Base-by-base conservation (phyloP, 768 basidiomycete species). In the Myochromella boudieri region DNA sequence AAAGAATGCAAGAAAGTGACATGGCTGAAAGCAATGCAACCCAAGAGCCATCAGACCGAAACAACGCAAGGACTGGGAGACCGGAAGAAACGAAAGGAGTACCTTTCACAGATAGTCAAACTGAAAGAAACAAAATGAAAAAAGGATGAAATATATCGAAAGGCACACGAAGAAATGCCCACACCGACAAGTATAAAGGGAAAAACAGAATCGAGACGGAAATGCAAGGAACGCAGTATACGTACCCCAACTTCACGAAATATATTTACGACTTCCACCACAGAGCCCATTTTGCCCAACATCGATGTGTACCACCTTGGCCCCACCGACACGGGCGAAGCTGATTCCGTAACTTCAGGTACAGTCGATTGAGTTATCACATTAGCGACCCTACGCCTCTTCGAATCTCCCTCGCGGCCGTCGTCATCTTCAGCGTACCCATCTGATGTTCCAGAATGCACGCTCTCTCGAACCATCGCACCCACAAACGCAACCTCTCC, bases 231-330 rank as follows among this genome's bases (percentile, higher is more conserved):
- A n/a, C n/a, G n/a, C n/a, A n/a, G n/a, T n/a, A n/a, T n/a, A 37
- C 66, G 41, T 25, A 74, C 77, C 4, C 54, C 46, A 40, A 57
- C 59, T 11, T 63, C 54, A 27, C 74, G 74, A 17, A 97, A 66
- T 1, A 74, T 61, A 1, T 68, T 68, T 0, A 92, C 78, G 6
- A 97, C 65, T 3, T 78, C 66, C 0, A 66, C 62, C 2, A 97
- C 72, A 2, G 91, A 91, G 0, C 87, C 79, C 63, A 86, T 70
- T 57, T 92, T 95, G 3, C 95, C 95, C 0, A 97, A 75, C 79
- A 97, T 86, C 4, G 91, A 91, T 0, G 95, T 94, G 58, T 84
- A 97, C 95, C 95, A 97, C 36, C 91, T 89, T 31, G 22, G 29
- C 4, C 28, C 27, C 18, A 7, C 33, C 33, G 14, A 7, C 14